Evolutionary conservation across 768 basidiomycete genomes (phyloP), one percentile per base, ranked within the genome.

Genomic region (Boletus vermiculosoides): DNA sequence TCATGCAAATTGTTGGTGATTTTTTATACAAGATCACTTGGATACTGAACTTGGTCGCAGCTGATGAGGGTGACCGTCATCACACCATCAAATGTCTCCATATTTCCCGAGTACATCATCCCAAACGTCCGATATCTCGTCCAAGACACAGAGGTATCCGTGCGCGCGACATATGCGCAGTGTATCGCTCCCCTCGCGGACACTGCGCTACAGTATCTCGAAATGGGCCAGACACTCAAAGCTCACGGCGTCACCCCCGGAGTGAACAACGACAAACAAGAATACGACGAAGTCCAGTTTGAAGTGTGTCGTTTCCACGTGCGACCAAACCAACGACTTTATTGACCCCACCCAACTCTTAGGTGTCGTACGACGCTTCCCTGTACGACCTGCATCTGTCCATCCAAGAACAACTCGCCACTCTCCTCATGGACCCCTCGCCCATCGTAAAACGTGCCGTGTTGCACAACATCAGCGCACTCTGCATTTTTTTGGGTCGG

Each of bases 61-160:
- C 61, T 81, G 45, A 80, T 80, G 70, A 71, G 84, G n/a, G 88
- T 90, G 31, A 84, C 83, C 2, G 86, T 86, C 9, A 90, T 92
- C 52, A 82, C 83, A 4, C 81, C 81, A 7, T 80, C 80, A 0
- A 83, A 83, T 48, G 77, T 77, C 69, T 67, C 91, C 9, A 90
- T 98, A 25, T 90, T 98, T 66, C 91, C 94, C 0, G 95, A 98
- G 71, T 99, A 98, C 70, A 90, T 98, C 62, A 84, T 98, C 30
- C 95, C 94, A 1, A 92, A 97, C 66, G 83, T 93, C 64, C 83
- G 84, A 36, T 86, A 92, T 59, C 79, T 99, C 8, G 83, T 89
- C 0, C 81, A 84, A 49, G 97, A 98, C 67, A 77, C 86, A 1
- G 94, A 98, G 62, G 81, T 93, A 0, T 87, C 86, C n/a, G 86